These are phyloP conservation scores for Sclerotinia sclerotiorum DNA, from an alignment of 2,329 filamentous ascomycete genomes.

Conservation along the genomic window DNA sequence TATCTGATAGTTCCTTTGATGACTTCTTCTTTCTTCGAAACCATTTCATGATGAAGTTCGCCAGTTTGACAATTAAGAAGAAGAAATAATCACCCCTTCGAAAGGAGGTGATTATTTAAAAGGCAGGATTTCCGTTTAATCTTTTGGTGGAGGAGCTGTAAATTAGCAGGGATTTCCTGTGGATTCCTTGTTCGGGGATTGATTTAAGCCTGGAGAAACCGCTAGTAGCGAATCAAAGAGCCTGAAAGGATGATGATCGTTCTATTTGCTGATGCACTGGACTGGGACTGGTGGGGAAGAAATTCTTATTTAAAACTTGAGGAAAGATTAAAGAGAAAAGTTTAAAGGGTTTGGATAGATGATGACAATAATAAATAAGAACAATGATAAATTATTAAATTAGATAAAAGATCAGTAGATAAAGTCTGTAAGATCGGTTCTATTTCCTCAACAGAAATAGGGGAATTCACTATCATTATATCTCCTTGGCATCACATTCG, in stretches of 20 bases:
- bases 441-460: neutral
- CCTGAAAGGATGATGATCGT: neutral
- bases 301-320: neutral
- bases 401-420: no score
- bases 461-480: constrained; percentile 1
- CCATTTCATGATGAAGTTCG: constrained; percentile 22
- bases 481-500: neutral
- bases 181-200: neutral
- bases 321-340: neutral
- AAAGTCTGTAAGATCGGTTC: no score
- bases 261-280: neutral
- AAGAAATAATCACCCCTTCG: neutral
- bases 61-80: constrained; percentile 11
- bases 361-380: no score
- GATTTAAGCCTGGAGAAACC: neutral
- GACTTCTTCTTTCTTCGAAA: constrained; percentile 24
- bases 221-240: neutral
- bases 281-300: neutral
- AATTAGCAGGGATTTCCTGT: neutral
- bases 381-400: no score
- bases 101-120: constrained; percentile 18
- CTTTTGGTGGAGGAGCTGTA: constrained; percentile 4
- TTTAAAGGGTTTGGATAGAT: no score
- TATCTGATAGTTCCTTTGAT: constrained; percentile 6
- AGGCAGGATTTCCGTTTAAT: neutral